These are phyloP conservation scores for Candida tetrigidarum DNA, from an alignment of 1,139 yeast species.

Conservation along the genomic window DNA sequence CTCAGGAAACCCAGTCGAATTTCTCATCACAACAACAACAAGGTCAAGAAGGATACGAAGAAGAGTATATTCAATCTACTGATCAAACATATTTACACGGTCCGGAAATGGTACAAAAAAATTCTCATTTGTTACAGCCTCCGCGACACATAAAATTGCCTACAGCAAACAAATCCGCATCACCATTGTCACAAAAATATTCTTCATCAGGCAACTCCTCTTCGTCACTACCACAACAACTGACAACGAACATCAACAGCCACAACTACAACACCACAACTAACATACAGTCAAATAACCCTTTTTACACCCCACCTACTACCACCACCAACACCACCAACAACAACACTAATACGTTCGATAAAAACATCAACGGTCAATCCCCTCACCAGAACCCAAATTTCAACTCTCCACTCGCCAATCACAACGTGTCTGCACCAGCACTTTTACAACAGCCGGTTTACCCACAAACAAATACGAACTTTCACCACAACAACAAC, in stretches of 20 bases:
- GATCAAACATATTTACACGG: not conserved
- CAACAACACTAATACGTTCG: not conserved
- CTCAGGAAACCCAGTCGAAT: not conserved
- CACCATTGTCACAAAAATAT: not conserved
- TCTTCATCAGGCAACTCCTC: not conserved
- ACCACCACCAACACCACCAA: not conserved
- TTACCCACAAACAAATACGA: constrained; percentile 1
- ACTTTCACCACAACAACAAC: not conserved
- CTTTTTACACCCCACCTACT: not conserved
- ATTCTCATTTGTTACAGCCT: constrained; percentile 7
- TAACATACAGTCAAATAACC: constrained; percentile 3
- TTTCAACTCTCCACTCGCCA: not conserved
- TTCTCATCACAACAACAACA: not conserved
- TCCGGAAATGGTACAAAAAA: constrained; percentile 4
- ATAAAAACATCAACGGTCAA: not conserved
- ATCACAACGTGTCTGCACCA: constrained; percentile 11
- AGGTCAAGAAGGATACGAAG: not conserved
- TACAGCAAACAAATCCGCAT: not conserved
- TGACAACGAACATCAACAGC: constrained; percentile 1
- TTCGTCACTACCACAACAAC: not conserved
- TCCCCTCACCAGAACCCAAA: constrained; percentile 4
- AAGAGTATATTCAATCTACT: not conserved
- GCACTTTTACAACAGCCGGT: constrained; percentile 1
- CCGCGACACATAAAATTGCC: constrained; percentile 13
- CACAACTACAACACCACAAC: constrained; percentile 1